phyloP scores from a whole-genome alignment of 163 green algal genomes.

The Chlorella variabilis region DNA sequence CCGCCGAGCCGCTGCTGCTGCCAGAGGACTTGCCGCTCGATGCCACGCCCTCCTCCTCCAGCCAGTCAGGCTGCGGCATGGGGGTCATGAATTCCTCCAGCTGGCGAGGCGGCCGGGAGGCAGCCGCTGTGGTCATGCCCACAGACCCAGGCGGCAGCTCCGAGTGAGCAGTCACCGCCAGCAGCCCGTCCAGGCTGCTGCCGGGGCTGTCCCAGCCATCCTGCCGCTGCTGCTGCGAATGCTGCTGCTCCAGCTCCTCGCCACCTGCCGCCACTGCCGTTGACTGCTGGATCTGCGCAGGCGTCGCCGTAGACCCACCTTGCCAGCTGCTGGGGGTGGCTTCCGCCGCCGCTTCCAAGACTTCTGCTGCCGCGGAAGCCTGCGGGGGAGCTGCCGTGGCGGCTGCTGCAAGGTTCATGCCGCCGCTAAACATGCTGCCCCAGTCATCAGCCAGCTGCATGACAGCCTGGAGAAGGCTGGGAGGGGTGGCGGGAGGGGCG shows the following conservation, averaged over 20 bases:
- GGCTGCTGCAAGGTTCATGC: not conserved
- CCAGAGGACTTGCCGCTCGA: not conserved
- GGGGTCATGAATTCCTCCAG: slow-evolving; percentile 10
- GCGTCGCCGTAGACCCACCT: not conserved
- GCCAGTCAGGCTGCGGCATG: slow-evolving; percentile 30
- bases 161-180: slow-evolving; percentile 5
- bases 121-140: slow-evolving; percentile 1
- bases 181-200: slow-evolving; percentile 28
- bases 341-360: not conserved
- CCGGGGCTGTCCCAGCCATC: slow-evolving; percentile 33
- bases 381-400: too few relatives aligned
- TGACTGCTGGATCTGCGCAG: not conserved
- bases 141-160: not conserved
- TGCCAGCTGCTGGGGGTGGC: not conserved
- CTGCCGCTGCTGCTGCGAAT: not conserved
- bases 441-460: slow-evolving; percentile 27
- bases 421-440: slow-evolving; percentile 14
- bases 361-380: too few relatives aligned
- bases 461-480: slow-evolving; percentile 29
- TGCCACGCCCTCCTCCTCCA: slow-evolving; percentile 8
- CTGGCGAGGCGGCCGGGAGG: not conserved
- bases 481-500: slow-evolving; percentile 10
- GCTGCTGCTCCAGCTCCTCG: too few relatives aligned
- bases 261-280: too few relatives aligned
- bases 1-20: not conserved